Evolutionary conservation across 1,284 basidiomycete species (phyloP), one percentile per base, ranked within the genome.

Genomic region (Ustanciosporium gigantosporum): DNA sequence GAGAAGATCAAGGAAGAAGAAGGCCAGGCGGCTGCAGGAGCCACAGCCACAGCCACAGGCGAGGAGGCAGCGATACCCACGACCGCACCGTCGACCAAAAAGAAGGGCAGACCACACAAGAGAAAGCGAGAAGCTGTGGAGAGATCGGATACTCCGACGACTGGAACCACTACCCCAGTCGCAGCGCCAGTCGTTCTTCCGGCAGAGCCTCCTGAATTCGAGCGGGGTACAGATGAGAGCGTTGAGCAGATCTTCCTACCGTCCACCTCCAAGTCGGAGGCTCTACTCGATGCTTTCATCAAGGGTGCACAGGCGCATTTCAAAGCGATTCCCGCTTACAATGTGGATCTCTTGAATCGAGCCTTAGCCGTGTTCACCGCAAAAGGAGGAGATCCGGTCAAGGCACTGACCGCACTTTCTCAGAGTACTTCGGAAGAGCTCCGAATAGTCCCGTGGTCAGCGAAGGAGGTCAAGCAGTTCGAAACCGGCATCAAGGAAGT

Each of bases 271-370:
- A 73, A 76, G 34, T 38, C 51, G 11, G 78, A 81, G 47, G 25
- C 41, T 39, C 52, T 49, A 55, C 87, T 89, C 48, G 88, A 90
- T 70, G 84, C 83, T n/a, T 91, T 88, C 4, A 81, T 77, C 87
- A 87, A 31, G 86, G 88, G 5, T 6, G 55, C 64, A 7, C 37
- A 41, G 4, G 44, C 57, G n/a, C 62, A 65, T 13, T 60, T 56
- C 37, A 53, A 62, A 21, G 27, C 41, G 7, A 38, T 66, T 0
- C 56, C 52, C 3, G 43, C 62, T 89, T 78, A 83, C 86, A 42
- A 90, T 86, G 20, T 85, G 84, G 53, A 87, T 87, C 61, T 88
- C 86, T 7, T 83, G 82, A 90, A 91, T 91, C 89, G 89, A 87
- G 88, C 78, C 87, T 89, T 41, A 88, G 89, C 4, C 88, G 89